A percentile compares a stretch with the other conserved stretches of the same genome.
These are phyloP conservation scores for Verticillium nonalfalfae DNA, from an alignment of 2,329 filamentous ascomycete genomes.

Conservation along the genomic window DNA sequence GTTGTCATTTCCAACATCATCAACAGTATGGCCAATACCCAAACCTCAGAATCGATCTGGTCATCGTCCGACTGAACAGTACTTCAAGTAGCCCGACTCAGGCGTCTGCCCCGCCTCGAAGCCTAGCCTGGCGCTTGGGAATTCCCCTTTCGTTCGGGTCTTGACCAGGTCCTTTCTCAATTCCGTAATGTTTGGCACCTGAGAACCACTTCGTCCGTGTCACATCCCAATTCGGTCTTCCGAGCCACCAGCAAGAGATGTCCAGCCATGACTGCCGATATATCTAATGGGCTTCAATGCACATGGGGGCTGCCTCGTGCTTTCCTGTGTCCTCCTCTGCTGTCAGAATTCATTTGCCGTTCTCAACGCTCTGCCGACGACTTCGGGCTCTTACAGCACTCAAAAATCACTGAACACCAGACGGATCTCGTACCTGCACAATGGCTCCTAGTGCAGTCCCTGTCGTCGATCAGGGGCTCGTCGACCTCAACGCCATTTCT, in stretches of 20 bases:
- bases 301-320: background rate
- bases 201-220: constrained; percentile 2
- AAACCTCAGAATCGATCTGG: background rate
- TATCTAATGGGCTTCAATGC: constrained; percentile 4
- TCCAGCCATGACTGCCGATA: constrained; percentile 2
- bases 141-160: background rate
- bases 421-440: background rate
- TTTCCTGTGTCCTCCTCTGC: background rate
- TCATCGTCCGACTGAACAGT: background rate
- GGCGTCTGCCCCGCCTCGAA: background rate
- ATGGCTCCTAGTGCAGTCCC: constrained; percentile 11
- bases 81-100: constrained; percentile 2
- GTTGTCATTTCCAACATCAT: no score
- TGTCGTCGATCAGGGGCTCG: constrained; percentile 3
- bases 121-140: background rate
- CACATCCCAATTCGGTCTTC: constrained; percentile 4
- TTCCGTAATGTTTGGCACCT: constrained; percentile 5
- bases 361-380: no score
- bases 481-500: constrained; percentile 3
- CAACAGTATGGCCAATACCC: no score
- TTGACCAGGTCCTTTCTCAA: constrained; percentile 1
- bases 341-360: background rate
- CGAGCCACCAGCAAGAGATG: constrained; percentile 5
- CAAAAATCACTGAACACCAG: background rate
- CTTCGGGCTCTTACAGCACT: background rate